Evolutionary conservation across 1,284 basidiomycete genomes (phyloP).

Genomic region (Leccinum angustisporum): DNA sequence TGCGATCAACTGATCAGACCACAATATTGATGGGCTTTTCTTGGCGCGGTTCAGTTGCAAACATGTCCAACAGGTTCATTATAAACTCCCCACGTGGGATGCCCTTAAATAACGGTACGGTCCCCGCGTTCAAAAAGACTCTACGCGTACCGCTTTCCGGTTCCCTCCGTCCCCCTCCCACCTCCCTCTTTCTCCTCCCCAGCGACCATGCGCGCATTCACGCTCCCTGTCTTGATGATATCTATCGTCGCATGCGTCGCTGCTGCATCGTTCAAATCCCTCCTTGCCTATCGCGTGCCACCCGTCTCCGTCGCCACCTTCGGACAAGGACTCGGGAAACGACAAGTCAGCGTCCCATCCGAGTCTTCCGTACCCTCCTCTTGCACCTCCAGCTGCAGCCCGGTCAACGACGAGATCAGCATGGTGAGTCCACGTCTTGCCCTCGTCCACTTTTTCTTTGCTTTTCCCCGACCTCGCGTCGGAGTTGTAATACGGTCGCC

Average conservation of each 20-base stretch:
- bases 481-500: constrained; percentile 7
- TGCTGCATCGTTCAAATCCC: constrained; percentile 4
- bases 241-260: constrained; percentile 3
- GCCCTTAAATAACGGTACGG: background rate
- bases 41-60: background rate
- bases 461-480: constrained; percentile 23
- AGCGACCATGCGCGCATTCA: constrained; percentile 18
- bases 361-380: constrained; percentile 31
- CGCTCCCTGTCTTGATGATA: constrained; percentile 1
- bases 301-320: background rate
- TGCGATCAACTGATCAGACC: background rate
- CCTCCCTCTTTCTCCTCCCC: background rate
- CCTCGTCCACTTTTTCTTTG: background rate
- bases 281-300: constrained; percentile 1
- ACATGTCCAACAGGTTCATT: background rate
- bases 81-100: background rate
- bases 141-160: constrained; percentile 5
- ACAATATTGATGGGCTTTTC: background rate
- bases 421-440: constrained; percentile 19
- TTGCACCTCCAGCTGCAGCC: constrained; percentile 38
- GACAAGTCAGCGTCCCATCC: constrained; percentile 17
- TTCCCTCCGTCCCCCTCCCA: background rate
- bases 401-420: constrained; percentile 29
- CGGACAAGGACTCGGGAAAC: background rate
- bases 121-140: background rate